These are phyloP conservation scores for Tetrapisispora namnaoensis DNA, from an alignment of 805 yeast species.

Conservation along the genomic window DNA sequence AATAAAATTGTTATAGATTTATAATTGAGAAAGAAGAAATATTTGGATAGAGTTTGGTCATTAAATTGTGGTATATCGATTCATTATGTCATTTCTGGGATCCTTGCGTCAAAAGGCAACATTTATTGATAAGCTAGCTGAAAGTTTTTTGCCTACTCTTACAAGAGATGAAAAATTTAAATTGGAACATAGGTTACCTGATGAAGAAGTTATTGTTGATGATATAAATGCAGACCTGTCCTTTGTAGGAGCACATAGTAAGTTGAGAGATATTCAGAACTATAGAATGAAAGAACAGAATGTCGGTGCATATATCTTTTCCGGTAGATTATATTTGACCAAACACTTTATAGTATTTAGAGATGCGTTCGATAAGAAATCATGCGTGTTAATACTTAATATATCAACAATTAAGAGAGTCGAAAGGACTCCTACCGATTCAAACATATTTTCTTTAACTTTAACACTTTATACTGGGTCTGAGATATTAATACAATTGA, in stretches of 20 bases:
- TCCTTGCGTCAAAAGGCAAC: constrained; percentile 40
- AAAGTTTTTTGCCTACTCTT: constrained; percentile 32
- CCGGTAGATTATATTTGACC: constrained; percentile 66
- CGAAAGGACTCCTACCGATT: constrained; percentile 69
- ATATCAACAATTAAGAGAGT: constrained; percentile 73
- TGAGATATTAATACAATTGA: constrained; percentile 56
- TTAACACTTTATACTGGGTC: constrained; percentile 59
- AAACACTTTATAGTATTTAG: constrained; percentile 67
- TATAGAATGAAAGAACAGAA: constrained; percentile 1
- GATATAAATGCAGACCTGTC: constrained; percentile 60
- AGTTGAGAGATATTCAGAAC: constrained; percentile 8
- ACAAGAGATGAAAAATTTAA: constrained; percentile 66
- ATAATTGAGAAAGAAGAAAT: neutral
- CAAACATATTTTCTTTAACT: constrained; percentile 71
- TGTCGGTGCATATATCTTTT: constrained; percentile 31
- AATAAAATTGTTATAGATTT: too few relatives aligned
- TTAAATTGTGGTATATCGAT: neutral
- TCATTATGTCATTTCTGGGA: constrained; percentile 37
- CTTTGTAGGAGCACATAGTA: constrained; percentile 21
- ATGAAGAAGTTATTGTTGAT: constrained; percentile 52
- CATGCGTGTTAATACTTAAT: constrained; percentile 62
- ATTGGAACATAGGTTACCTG: constrained; percentile 60
- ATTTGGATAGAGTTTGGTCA: neutral
- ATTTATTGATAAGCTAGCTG: constrained; percentile 32
- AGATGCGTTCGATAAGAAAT: constrained; percentile 57